Percentiles rank a stretch among this genome's conserved stretches.
These are phyloP conservation scores for Solanum chaucha DNA, from an alignment of 257 asterid genomes.

Conservation along the genomic window DNA sequence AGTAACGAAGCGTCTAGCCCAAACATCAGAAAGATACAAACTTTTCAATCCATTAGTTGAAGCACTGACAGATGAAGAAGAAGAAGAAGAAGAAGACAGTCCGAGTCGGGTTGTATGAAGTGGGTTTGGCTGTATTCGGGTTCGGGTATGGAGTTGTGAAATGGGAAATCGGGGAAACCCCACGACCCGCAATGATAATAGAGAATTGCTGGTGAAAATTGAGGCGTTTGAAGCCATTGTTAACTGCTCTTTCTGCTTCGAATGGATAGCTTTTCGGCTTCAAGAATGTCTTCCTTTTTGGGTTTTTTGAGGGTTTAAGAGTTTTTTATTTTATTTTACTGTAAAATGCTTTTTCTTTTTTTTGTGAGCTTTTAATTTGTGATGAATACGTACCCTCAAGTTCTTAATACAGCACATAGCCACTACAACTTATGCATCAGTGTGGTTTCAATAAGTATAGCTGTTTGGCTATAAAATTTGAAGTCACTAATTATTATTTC, in stretches of 20 bases:
- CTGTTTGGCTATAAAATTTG: no score
- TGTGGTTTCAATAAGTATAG: no score
- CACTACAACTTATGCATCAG: no score
- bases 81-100: not conserved
- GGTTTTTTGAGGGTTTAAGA: no score
- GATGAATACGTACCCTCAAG: not conserved
- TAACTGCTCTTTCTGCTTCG: not conserved
- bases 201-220: conserved; percentile 13
- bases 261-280: not conserved
- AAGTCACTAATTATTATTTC: no score
- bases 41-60: conserved; percentile 14
- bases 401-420: not conserved
- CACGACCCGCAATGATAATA: conserved; percentile 7
- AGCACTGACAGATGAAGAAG: not conserved
- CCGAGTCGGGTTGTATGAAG: not conserved
- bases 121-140: not conserved
- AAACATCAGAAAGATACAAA: conserved; percentile 9
- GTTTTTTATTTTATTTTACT: no score
- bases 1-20: conserved; percentile 10
- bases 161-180: conserved; percentile 8
- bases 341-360: no score
- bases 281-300: not conserved
- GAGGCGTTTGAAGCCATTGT: conserved; percentile 29
- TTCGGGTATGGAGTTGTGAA: not conserved
- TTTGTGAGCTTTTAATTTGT: not conserved